Evolutionary conservation across 495 filamentous ascomycete genomes (phyloP).

Genomic region (Hypoxylon fragiforme): DNA sequence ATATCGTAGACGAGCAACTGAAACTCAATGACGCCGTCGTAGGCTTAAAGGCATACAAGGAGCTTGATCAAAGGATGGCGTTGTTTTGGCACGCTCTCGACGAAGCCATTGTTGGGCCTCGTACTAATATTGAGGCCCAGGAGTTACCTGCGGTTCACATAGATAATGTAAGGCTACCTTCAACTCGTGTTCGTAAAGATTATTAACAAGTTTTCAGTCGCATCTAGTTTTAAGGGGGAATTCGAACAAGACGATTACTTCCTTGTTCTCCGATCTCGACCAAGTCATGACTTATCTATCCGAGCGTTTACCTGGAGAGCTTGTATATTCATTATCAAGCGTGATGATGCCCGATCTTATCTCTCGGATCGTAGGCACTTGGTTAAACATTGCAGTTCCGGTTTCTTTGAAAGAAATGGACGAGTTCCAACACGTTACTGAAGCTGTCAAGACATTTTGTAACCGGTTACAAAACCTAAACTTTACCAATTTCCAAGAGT

Average conservation of each 20-base stretch:
- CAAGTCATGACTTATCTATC: constrained; percentile 67
- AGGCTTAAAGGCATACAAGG: constrained; percentile 54
- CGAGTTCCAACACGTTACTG: constrained; percentile 67
- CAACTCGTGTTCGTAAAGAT: too few relatives aligned
- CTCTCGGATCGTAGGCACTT: constrained; percentile 65
- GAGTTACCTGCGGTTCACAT: constrained; percentile 40
- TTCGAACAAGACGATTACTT: constrained; percentile 45
- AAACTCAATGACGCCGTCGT: constrained; percentile 51
- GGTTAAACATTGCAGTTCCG: constrained; percentile 78
- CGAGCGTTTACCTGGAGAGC: constrained; percentile 62
- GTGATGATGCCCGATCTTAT: constrained; percentile 68
- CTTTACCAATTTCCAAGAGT: constrained; percentile 68
- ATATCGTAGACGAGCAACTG: constrained; percentile 48
- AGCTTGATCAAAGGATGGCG: constrained; percentile 53
- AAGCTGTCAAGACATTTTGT: constrained; percentile 64
- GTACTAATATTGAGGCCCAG: constrained; percentile 43
- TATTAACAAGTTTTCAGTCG: constrained; percentile 39
- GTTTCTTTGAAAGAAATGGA: constrained; percentile 67
- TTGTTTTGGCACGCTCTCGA: constrained; percentile 57
- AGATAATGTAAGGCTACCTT: too few relatives aligned
- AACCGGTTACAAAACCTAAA: constrained; percentile 60
- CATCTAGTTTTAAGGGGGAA: constrained; percentile 37
- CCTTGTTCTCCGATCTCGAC: constrained; percentile 62
- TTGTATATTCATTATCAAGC: constrained; percentile 64
- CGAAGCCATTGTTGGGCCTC: constrained; percentile 51